Percentiles rank a stretch among this genome's conserved stretches.
Evolutionary conservation across 2,329 filamentous ascomycete species (phyloP).

Genomic region (Cytospora paraplurivora): DNA sequence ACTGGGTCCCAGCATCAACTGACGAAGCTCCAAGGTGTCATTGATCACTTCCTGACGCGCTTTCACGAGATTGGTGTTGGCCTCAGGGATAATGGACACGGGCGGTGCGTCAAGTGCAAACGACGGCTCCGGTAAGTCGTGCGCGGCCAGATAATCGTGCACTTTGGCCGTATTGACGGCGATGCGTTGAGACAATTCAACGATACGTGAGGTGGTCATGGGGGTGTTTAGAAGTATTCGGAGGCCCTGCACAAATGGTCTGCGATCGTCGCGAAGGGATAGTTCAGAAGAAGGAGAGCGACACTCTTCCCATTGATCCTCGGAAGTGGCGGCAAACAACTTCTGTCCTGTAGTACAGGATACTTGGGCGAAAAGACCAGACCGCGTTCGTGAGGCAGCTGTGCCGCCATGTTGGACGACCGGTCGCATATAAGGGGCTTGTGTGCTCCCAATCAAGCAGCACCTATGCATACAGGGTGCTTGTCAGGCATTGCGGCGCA

Average conservation of each 20-base stretch:
- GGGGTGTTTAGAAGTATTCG: background rate
- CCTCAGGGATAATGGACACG: constrained; percentile 13
- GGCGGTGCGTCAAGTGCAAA: constrained; percentile 28
- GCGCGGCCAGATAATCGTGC: constrained; percentile 28
- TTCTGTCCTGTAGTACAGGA: background rate
- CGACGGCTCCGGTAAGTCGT: constrained; percentile 30
- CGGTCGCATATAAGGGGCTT: background rate
- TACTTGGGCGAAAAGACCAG: background rate
- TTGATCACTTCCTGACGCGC: constrained; percentile 28
- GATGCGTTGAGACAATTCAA: constrained; percentile 25
- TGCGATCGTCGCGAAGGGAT: background rate
- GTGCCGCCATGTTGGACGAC: background rate
- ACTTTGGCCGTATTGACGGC: constrained; percentile 31
- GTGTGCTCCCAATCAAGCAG: background rate
- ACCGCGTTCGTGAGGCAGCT: background rate
- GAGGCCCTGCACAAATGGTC: background rate
- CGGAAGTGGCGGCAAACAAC: background rate
- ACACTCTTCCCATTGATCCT: background rate
- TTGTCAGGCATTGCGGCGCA: background rate
- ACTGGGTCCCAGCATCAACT: constrained; percentile 30
- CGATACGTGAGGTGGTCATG: constrained; percentile 11
- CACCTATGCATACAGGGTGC: background rate
- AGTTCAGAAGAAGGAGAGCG: background rate
- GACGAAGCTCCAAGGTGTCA: constrained; percentile 29
- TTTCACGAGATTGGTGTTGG: constrained; percentile 16